phyloP scores from a whole-genome alignment of 176 grass and related monocot species.

The Avena atlantica region DNA sequence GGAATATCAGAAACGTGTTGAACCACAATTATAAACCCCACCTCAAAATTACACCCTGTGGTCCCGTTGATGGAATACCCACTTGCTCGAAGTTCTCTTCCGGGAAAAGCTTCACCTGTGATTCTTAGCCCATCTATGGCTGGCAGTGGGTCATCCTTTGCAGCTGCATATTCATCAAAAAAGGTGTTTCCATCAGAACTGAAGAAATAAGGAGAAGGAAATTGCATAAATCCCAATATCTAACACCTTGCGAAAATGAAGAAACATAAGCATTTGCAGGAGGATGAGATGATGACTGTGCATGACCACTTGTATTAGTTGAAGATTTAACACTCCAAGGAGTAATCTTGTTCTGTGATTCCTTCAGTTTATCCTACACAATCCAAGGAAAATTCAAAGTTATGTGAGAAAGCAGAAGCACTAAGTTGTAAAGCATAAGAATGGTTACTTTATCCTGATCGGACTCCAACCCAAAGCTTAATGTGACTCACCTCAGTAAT shows the following conservation, averaged over 20 bases:
- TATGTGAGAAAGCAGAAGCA: constrained; percentile 25
- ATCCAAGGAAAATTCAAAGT: constrained; percentile 10
- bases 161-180: constrained; percentile 55
- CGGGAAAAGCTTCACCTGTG: constrained; percentile 92
- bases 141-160: constrained; percentile 83
- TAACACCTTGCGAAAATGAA: constrained; percentile 76
- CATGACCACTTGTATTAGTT: constrained; percentile 43
- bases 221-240: constrained; percentile 26
- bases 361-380: constrained; percentile 88
- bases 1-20: background rate
- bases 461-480: background rate
- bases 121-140: constrained; percentile 84
- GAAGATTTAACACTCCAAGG: constrained; percentile 71
- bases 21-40: constrained; percentile 22
- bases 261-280: constrained; percentile 59
- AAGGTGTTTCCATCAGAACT: constrained; percentile 30
- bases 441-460: background rate
- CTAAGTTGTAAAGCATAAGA: constrained; percentile 6
- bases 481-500: constrained; percentile 73
- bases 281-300: constrained; percentile 58
- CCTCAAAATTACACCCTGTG: constrained; percentile 96
- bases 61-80: constrained; percentile 89
- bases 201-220: constrained; percentile 26
- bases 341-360: constrained; percentile 86
- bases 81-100: constrained; percentile 90